Base-by-base conservation (phyloP, 306 rosid genomes). In the Begonia masoniana region DNA sequence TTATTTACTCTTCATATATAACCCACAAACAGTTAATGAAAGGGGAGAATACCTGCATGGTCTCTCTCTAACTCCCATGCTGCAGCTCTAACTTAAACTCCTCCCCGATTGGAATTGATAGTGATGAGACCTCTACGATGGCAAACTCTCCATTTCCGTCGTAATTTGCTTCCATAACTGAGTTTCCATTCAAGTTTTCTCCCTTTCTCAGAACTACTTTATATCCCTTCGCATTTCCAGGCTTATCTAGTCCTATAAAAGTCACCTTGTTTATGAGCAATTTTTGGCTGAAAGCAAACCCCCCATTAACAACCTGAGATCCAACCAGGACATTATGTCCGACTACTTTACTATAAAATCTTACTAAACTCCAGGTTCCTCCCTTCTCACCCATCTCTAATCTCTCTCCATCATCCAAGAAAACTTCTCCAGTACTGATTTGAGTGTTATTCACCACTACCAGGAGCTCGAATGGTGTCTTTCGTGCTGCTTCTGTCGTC, bases 401-500 rank as follows among this genome's bases (percentile, higher is more conserved):
- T 8, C 57, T 65, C 66, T 78, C 95, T 0, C 95, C 83, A 62
- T 85, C 82, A 68, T 89, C 97, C 78, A 89, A 55, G 73, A 78
- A 82, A 35, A 82, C 80, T 58, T 82, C 67, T 56, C 95, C 95
- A n/a, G 24, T 67, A 51, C 87, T 74, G 10, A 54, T 62, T 52
- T 53, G 19, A 10, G 43, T 60, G 43, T 56, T 47, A 49, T 75
- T 69, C 16, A 72, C 8, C 41, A 76, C 87, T 35, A 82, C 85
- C 67, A 89, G 16, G 15, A 85, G 78, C n/a, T 81, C 43, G 49
- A 82, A 89, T 10, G 91, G 57, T 0, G 87, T 85, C 54, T 70
- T 81, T 12, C 71, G 72, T 4, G 80, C 80, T 12, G 64, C 77
- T 49, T 43, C 36, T 9, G 84, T 74, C n/a, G 59, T 89, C 76